Evolutionary conservation across 345 rosid genomes (phyloP).

Genomic region (Linum lewisii): DNA sequence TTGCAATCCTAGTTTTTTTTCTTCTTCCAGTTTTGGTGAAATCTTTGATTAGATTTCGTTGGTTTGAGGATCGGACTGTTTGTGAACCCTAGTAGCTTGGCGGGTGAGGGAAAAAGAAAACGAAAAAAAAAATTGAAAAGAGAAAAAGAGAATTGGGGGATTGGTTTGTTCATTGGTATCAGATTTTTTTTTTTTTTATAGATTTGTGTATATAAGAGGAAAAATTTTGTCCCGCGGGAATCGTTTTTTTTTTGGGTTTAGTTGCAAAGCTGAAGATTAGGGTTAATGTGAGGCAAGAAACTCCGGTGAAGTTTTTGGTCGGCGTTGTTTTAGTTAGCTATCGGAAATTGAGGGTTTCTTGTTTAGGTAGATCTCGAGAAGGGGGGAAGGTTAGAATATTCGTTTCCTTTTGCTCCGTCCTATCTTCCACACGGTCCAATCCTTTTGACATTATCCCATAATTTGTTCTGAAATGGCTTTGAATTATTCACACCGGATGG

Average conservation of each 20-base stretch:
- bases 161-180: constrained; percentile 11
- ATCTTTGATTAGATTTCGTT: not conserved
- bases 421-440: not conserved
- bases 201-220: not conserved
- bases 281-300: constrained; percentile 10
- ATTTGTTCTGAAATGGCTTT: constrained; percentile 44
- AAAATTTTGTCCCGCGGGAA: not conserved
- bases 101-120: not conserved
- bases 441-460: not conserved
- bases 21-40: not conserved
- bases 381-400: not conserved
- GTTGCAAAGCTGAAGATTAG: not conserved
- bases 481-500: constrained; percentile 69
- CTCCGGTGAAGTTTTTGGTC: constrained; percentile 25
- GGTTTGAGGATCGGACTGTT: constrained; percentile 1
- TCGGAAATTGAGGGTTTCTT: constrained; percentile 26
- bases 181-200: no score
- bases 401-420: not conserved
- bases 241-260: not conserved
- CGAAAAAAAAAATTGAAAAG: not conserved
- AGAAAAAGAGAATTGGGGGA: not conserved
- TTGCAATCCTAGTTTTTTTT: constrained; percentile 2
- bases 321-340: constrained; percentile 29
- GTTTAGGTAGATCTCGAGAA: constrained; percentile 11
- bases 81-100: constrained; percentile 12